Conservation (phyloP, 495 filamentous ascomycete genomes). For the Physcia stellaris region DNA sequence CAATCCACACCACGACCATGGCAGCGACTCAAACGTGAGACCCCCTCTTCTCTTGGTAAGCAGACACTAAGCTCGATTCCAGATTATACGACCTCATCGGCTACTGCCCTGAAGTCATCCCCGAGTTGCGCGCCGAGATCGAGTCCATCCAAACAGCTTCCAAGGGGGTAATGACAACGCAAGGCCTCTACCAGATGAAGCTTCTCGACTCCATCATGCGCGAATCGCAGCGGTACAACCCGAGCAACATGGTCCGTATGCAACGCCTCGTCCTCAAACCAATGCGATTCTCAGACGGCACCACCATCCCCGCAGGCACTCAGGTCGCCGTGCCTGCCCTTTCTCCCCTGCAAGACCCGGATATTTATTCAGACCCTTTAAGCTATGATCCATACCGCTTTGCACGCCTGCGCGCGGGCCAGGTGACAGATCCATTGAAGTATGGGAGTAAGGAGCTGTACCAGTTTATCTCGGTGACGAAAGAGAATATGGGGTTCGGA, state of each 20-base stretch:
- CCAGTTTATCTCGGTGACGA: conserved; percentile 30
- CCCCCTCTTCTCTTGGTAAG: conserved; percentile 25
- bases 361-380: no score
- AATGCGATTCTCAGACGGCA: no score
- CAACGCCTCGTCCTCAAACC: no score
- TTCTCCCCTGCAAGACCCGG: no score
- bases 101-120: no score
- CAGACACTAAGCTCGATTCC: conserved; percentile 20
- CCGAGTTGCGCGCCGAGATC: conserved; percentile 30
- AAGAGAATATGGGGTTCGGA: conserved; percentile 35
- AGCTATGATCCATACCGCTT: no score
- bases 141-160: conserved; percentile 17
- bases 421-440: conserved; percentile 17
- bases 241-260: conserved; percentile 18
- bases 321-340: no score
- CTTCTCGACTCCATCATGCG: conserved; percentile 35
- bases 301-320: no score
- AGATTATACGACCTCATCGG: no score
- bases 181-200: conserved; percentile 21
- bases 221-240: conserved; percentile 27
- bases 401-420: no score
- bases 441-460: no score
- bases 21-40: conserved; percentile 27
- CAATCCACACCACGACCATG: conserved; percentile 33
- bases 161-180: conserved; percentile 27